Base-by-base conservation (phyloP, 1,284 basidiomycete genomes). In the Irpex rosettiformis region DNA sequence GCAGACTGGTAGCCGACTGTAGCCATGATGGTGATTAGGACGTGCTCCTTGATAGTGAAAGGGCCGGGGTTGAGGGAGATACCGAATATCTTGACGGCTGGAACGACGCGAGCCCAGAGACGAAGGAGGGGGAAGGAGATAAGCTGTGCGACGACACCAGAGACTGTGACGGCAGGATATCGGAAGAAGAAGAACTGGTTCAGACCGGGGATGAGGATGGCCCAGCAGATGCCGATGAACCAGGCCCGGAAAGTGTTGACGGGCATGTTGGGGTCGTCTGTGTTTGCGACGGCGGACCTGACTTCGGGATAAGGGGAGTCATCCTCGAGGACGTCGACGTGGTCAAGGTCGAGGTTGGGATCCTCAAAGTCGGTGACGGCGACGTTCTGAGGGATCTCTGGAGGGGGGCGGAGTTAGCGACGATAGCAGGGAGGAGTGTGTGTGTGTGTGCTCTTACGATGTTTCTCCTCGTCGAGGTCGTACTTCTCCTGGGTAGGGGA, bases 271-370 rank as follows among this genome's bases (percentile, higher is more conserved):
- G 79, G 78, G 67, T 91, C 86, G 64, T 91, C 88, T 2, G 83
- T 85, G 67, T 89, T 88, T 43, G 86, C 82, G 24, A 91, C 89
- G 33, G 87, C 87, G 22, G 88, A 87, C 28, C 90, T 83, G 25
- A 92, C 89, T 67, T 91, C 88, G 5, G 87, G 87, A 67, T 91
- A 92, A 0, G 82, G 84, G 0, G 82, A 85, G 61, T 84, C 82
- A 56, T 82, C 80, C 70, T 83, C 80, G 59, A 27, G 53, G 18
- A 37, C 24, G 4, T 52, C 29, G 55, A 49, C 57, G n/a, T 66
- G 74, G 3, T 79, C 75, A 58, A 73, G 75, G 72, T 87, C 79
- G 55, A 86, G 73, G 66, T 89, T 88, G 16, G 86, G 86, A 64
- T 89, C 86, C 60, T 86, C 83, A 66, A 84, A 85, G 48, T 80